Evolutionary conservation across 495 filamentous ascomycete species (phyloP).

Genomic region (Evansstolkia leycettana): DNA sequence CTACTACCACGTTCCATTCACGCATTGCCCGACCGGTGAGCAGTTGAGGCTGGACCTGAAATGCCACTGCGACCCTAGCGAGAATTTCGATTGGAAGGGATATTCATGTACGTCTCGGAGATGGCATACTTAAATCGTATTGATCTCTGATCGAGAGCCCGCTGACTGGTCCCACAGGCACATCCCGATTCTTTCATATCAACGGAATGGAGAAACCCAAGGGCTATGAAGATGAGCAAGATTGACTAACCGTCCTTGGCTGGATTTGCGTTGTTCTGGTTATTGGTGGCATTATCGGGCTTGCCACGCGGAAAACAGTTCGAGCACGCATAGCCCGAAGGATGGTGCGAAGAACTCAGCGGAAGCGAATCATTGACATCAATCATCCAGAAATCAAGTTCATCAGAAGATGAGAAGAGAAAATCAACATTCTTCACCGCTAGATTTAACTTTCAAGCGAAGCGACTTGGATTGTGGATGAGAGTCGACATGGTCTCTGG

Average conservation of each 20-base stretch:
- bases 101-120: slow-evolving; percentile 73
- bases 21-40: slow-evolving; percentile 88
- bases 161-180: slow-evolving; percentile 37
- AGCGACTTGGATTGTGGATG: too few species aligned
- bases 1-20: slow-evolving; percentile 98
- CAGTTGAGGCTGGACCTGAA: slow-evolving; percentile 65
- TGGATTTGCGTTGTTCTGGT: slow-evolving; percentile 9
- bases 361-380: background rate
- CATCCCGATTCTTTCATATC: slow-evolving; percentile 69
- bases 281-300: slow-evolving; percentile 7
- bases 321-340: slow-evolving; percentile 11
- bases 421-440: too few species aligned
- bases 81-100: slow-evolving; percentile 98
- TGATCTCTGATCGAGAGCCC: too few species aligned
- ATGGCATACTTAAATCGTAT: too few species aligned
- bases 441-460: too few species aligned
- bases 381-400: background rate
- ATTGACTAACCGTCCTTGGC: slow-evolving; percentile 29
- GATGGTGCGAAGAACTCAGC: slow-evolving; percentile 2
- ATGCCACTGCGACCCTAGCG: slow-evolving; percentile 87
- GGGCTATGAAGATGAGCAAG: slow-evolving; percentile 61
- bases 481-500: too few species aligned
- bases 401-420: background rate
- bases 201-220: slow-evolving; percentile 68
- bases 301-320: slow-evolving; percentile 11